Evolutionary conservation across 176 grass and related monocot genomes (phyloP), one percentile per base, ranked within the genome.

Genomic region (Triticum timopheevii): DNA sequence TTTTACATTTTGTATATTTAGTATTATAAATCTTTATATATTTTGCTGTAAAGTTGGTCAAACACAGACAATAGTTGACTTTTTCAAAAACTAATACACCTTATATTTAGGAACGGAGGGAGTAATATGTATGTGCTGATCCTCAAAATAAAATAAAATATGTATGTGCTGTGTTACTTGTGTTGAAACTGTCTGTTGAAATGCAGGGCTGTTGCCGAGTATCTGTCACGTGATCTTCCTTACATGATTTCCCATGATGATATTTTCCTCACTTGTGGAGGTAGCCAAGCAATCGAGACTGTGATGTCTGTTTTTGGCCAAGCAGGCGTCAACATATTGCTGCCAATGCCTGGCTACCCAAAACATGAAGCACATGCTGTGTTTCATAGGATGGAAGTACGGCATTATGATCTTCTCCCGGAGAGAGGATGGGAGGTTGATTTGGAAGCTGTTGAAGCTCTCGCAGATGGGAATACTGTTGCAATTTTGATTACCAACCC

Each of bases 401-500:
- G 87, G 0, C 65, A 83, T 68, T 94, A 88, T 81, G 61, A 90
- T 68, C 83, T 97, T 77, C 12, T 90, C 22, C 87, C 90, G 2
- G 92, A 82, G 59, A 87, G 75, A 47, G 83, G 76, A 33, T 94
- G 92, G 92, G 90, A 94, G 23, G 64, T 97, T 80, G 90, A 97
- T 69, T 76, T 97, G 58, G 85, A 90, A 71, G 39, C 86, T 70
- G 86, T 94, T 30, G 63, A 93, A 86, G 84, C 85, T 77, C 85
- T 97, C 45, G 82, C 85, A 24, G 90, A 97, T 84, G 79, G 82
- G 20, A 97, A 93, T 69, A 97, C 92, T 39, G 83, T 89, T n/a
- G 94, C 94, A 50, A 89, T 97, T 38, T 25, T 93, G 36, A 31
- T 92, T 69, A 85, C 91, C 75, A 93, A 96, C 54, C 94, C 92